phyloP scores from a whole-genome alignment of 2,329 filamentous ascomycete species.

The Westerdykella ornata region DNA sequence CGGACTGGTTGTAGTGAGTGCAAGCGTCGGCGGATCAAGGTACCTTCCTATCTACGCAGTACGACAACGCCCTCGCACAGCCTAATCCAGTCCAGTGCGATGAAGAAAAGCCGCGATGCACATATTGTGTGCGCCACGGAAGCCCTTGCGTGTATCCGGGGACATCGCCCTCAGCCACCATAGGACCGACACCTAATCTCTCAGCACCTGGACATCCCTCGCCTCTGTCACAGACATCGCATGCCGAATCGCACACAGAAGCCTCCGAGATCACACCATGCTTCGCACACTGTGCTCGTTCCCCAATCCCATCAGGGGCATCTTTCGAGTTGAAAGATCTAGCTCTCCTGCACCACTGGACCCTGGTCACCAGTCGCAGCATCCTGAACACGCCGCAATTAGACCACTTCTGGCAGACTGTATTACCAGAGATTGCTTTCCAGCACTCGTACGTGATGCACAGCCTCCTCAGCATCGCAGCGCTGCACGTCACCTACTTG shows the following conservation, averaged over 20 bases:
- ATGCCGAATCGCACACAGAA: too few relatives aligned
- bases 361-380: constrained; percentile 8
- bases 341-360: constrained; percentile 17
- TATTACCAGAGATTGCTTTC: constrained; percentile 11
- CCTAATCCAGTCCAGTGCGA: constrained; percentile 9
- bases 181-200: too few relatives aligned
- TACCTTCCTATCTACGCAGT: constrained; percentile 1
- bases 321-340: constrained; percentile 12
- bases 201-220: neutral
- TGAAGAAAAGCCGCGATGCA: constrained; percentile 11
- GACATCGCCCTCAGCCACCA: neutral
- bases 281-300: neutral
- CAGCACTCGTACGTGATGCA: constrained; percentile 13
- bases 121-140: constrained; percentile 10
- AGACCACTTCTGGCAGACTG: constrained; percentile 11
- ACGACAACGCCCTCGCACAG: neutral
- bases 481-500: constrained; percentile 13
- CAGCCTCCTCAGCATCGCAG: constrained; percentile 12
- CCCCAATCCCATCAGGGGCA: neutral
- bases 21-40: constrained; percentile 19
- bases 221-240: too few relatives aligned
- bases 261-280: too few relatives aligned
- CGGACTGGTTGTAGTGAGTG: constrained; percentile 14
- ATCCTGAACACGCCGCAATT: constrained; percentile 5
- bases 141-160: constrained; percentile 1